Base-by-base conservation (phyloP, 2,329 filamentous ascomycete genomes). In the Fusarium metavorans region DNA sequence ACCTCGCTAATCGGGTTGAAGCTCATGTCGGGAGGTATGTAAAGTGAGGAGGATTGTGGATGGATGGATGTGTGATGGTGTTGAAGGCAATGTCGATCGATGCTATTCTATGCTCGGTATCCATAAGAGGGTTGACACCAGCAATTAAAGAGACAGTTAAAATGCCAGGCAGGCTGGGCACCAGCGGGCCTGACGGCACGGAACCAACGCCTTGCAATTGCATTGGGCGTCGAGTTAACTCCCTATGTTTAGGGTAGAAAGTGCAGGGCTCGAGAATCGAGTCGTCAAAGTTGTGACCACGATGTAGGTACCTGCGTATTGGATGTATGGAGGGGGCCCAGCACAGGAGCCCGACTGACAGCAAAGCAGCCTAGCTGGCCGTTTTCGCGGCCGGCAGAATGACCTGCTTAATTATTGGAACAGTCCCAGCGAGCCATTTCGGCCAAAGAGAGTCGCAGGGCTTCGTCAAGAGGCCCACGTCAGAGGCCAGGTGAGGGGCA, bases 61-160 rank as follows among this genome's bases (percentile, higher is more conserved):
- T 35, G 56, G 35, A 23, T 68, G 62, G 73, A 73, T 74, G 64
- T 72, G 56, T 57, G 64, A 64, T 74, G 58, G 72, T 72, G 70
- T 60, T 73, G 73, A 32, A 14, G 25, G 8, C 30, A 61, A 45
- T 76, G 73, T 76, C 73, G 73, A 75, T 75, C 73, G 35, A 23
- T 65, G 34, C 62, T 58, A 54, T 65, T 61, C 32, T 54, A 34
- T 27, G 54, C 32, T 75, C 70, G 70, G 70, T 76, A 73, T 74
- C 73, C 73, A 76, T 68, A 74, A 68, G 64, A 69, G 73, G 73
- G 73, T 76, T 71, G 73, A 56, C 67, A 60, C 35, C 61, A 71
- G 72, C 66, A 71, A 65, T 70, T 69, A 75, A 75, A 75, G 64
- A 72, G 60, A 65, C 64, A 60, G 34, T 37, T 59, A 25, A 27